phyloP scores from a whole-genome alignment of 2,329 filamentous ascomycete genomes.

The Paecilomyces sp. region DNA sequence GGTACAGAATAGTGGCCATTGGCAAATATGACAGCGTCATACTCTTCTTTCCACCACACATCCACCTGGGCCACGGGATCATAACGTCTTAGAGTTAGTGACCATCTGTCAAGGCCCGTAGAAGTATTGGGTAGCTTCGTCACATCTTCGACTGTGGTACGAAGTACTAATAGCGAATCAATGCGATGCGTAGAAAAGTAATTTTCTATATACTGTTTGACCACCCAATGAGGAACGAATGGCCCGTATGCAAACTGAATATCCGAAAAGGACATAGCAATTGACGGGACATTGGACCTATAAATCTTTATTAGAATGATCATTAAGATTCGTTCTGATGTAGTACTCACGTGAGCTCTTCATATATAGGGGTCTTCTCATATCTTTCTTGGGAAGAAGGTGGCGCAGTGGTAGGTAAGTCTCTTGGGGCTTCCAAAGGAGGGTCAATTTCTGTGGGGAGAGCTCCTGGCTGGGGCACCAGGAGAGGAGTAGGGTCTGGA shows the following conservation, averaged over 20 bases:
- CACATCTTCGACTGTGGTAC: slow-evolving; percentile 51
- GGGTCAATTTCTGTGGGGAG: slow-evolving; percentile 24
- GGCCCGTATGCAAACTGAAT: slow-evolving; percentile 48
- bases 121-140: slow-evolving; percentile 38
- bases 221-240: slow-evolving; percentile 49
- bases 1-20: slow-evolving; percentile 53
- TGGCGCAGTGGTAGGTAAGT: slow-evolving; percentile 16
- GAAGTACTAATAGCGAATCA: slow-evolving; percentile 38
- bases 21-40: slow-evolving; percentile 52
- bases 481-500: slow-evolving; percentile 19
- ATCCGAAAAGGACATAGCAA: slow-evolving; percentile 43
- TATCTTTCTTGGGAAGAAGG: slow-evolving; percentile 22
- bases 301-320: background rate
- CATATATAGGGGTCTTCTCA: slow-evolving; percentile 28
- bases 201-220: slow-evolving; percentile 49
- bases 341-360: slow-evolving; percentile 21
- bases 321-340: background rate
- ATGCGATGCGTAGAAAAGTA: slow-evolving; percentile 48
- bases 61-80: slow-evolving; percentile 29
- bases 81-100: slow-evolving; percentile 40
- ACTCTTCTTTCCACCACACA: slow-evolving; percentile 53
- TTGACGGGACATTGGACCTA: slow-evolving; percentile 32
- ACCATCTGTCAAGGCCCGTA: slow-evolving; percentile 44
- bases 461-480: slow-evolving; percentile 18
- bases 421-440: slow-evolving; percentile 18